phyloP scores from a whole-genome alignment of 2,329 filamentous ascomycete genomes.

The Xylariaceae sp. region DNA sequence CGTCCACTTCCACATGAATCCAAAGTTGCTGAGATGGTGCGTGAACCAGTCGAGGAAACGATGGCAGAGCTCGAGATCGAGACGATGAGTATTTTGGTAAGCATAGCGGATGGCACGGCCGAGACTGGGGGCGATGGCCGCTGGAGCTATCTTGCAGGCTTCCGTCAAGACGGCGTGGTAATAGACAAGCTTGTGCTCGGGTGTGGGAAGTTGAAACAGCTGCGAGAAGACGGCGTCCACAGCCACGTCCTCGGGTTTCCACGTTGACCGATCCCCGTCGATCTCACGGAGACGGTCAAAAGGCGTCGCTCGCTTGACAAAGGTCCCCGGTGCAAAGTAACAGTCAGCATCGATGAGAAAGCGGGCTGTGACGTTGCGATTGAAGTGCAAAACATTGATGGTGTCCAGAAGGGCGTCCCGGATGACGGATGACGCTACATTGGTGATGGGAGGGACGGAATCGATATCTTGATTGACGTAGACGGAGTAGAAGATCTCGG shows the following conservation, averaged over 20 bases:
- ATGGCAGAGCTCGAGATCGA: conserved; percentile 83
- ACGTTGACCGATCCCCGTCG: conserved; percentile 65
- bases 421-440: conserved; percentile 77
- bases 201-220: conserved; percentile 77
- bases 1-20: conserved; percentile 98
- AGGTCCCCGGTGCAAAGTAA: conserved; percentile 85
- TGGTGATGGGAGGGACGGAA: conserved; percentile 74
- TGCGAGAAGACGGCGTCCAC: conserved; percentile 98
- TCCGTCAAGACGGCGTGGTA: conserved; percentile 95
- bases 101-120: conserved; percentile 89
- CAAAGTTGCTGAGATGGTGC: conserved; percentile 97
- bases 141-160: conserved; percentile 90
- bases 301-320: conserved; percentile 87
- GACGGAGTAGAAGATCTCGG: conserved; percentile 90
- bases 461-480: conserved; percentile 83
- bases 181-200: conserved; percentile 93
- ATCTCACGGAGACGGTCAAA: conserved; percentile 82
- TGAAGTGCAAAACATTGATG: conserved; percentile 91
- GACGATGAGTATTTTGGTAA: conserved; percentile 74
- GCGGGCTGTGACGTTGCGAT: conserved; percentile 79
- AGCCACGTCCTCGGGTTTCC: conserved; percentile 96
- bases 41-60: conserved; percentile 97
- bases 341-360: conserved; percentile 92
- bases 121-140: conserved; percentile 90
- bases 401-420: conserved; percentile 86